Conservation (phyloP, 2,329 filamentous ascomycete species). For the Alternaria ethzedia region DNA sequence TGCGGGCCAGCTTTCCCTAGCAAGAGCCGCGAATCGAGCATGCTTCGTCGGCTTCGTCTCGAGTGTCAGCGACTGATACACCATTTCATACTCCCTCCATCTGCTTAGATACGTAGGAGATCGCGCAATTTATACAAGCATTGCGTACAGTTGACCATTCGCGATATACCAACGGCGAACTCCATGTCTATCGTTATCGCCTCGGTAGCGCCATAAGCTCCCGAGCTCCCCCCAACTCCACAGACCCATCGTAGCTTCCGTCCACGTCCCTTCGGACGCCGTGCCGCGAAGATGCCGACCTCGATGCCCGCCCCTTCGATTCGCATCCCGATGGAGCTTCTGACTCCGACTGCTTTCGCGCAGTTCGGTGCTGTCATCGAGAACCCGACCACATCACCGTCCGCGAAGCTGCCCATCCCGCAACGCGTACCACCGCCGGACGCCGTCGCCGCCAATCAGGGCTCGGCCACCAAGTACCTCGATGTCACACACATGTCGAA, state of each 20-base stretch:
- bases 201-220: slow-evolving; percentile 20
- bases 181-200: slow-evolving; percentile 16
- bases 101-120: too few relatives aligned
- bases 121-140: not conserved
- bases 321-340: slow-evolving; percentile 65
- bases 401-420: slow-evolving; percentile 54
- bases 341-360: slow-evolving; percentile 73
- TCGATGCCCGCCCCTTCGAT: slow-evolving; percentile 50
- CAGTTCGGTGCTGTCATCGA: slow-evolving; percentile 83
- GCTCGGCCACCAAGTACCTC: slow-evolving; percentile 84
- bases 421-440: slow-evolving; percentile 54
- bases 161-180: too few relatives aligned
- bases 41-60: not conserved
- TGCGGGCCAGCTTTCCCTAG: slow-evolving; percentile 5
- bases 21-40: not conserved
- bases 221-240: slow-evolving; percentile 13
- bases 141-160: not conserved
- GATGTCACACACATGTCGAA: slow-evolving; percentile 77
- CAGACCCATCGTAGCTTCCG: slow-evolving; percentile 5
- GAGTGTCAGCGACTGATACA: not conserved
- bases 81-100: not conserved
- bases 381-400: slow-evolving; percentile 66
- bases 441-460: slow-evolving; percentile 76
- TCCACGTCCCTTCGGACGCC: not conserved
- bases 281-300: slow-evolving; percentile 41